Base-by-base conservation (phyloP, 2,329 filamentous ascomycete species). In the Nemania bipapillata region DNA sequence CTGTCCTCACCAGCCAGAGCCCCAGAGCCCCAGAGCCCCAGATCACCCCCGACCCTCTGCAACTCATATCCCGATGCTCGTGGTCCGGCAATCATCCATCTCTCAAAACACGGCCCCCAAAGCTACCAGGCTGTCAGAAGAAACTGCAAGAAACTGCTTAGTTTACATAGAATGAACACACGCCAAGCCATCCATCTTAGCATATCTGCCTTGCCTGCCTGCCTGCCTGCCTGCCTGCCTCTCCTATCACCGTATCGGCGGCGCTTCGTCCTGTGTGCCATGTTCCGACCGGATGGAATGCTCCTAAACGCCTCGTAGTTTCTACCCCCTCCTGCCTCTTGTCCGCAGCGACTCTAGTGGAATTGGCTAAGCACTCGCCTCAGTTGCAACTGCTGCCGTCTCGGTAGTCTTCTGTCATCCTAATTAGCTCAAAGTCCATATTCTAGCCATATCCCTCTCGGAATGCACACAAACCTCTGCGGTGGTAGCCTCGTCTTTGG, bases 401-500 rank as follows among this genome's bases (percentile, higher is more conserved):
- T 71, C 68, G 9, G 62, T 59, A 17, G 65, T 54, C 37, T 60
- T 58, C 65, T 72, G 58, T n/a, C 32, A 37, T n/a, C n/a, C 22
- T 15, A 17, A 58, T 71, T 60, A 71, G 66, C 52, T 30, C n/a
- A 6, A n/a, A 6, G 35, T 52, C 30, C 20, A 17, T 63, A 17
- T 37, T 17, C n/a, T 20, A 4, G 40, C 8, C 20, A 65, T 20
- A 11, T 66, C 70, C 11, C 8, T 3, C 4, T 8, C 28, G 8
- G 20, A 28, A 11, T 26, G 24, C 12, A 47, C 28, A 70, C 70
- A 24, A 74, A 77, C 78, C 73, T 82, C 79, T 58, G 81, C 77
- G n/a, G 78, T 69, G n/a, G 70, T 70, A 20, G 72, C 30, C 62
- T 73, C 76, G 47, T 75, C 70, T 49, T 78, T 81, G 56, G 70